Evolutionary conservation across 1,139 yeast genomes (phyloP).

Genomic region (Debaryomyces robertsiae): DNA sequence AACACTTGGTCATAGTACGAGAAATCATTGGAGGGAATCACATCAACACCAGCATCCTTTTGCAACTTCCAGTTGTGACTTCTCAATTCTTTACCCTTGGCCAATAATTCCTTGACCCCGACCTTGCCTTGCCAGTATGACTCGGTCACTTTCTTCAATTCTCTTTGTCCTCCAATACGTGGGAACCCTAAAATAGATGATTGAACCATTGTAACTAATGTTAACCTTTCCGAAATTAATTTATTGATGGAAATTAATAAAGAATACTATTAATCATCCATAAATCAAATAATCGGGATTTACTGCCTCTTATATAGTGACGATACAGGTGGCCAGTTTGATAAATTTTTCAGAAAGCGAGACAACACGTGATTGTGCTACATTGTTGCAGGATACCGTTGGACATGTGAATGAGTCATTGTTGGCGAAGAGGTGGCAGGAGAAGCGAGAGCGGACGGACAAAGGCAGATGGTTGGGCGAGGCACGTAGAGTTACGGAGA

Average conservation of each 20-base stretch:
- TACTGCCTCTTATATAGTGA: constrained; percentile 10
- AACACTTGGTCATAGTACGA: constrained; percentile 97
- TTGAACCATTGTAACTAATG: constrained; percentile 66
- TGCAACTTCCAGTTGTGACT: constrained; percentile 97
- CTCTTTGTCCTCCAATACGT: constrained; percentile 99
- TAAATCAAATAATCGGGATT: constrained; percentile 5
- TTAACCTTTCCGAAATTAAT: constrained; percentile 3
- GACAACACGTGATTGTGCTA: constrained; percentile 9
- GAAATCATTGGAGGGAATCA: constrained; percentile 97
- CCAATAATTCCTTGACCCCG: constrained; percentile 79
- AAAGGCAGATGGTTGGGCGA: too few relatives aligned
- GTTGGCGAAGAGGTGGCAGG: too few relatives aligned
- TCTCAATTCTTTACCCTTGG: constrained; percentile 94
- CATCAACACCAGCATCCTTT: constrained; percentile 94
- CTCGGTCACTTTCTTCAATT: constrained; percentile 97
- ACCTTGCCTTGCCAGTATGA: constrained; percentile 98
- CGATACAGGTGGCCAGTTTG: too few relatives aligned
- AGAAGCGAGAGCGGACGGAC: too few relatives aligned
- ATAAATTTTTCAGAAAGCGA: constrained; percentile 8
- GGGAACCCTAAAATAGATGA: constrained; percentile 99
- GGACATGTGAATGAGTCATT: constrained; percentile 7
- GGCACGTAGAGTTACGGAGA: too few relatives aligned
- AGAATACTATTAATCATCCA: background rate
- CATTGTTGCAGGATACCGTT: constrained; percentile 5
- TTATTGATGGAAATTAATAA: constrained; percentile 5